A percentile compares a stretch with the other conserved stretches of the same genome.
phyloP scores from a whole-genome alignment of 768 basidiomycete species.

The Lactarius hatsudake region DNA sequence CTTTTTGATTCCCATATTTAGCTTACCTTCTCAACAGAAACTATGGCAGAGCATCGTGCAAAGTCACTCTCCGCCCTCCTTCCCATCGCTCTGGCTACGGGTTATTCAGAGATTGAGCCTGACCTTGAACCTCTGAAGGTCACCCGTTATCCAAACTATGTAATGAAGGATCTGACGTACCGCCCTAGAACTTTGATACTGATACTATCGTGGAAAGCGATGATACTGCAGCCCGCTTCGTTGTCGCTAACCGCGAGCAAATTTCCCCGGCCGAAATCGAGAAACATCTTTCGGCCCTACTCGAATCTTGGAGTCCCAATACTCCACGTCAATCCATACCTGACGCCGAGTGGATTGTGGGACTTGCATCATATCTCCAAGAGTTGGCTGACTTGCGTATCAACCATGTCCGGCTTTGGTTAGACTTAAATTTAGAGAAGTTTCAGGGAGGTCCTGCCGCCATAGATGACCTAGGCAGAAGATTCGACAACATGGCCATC shows the following conservation, averaged over 20 bases:
- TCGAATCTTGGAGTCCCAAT: slow-evolving; percentile 33
- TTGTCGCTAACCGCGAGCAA: slow-evolving; percentile 30
- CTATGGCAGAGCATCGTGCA: slow-evolving; percentile 46
- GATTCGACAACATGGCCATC: slow-evolving; percentile 42
- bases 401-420: slow-evolving; percentile 49
- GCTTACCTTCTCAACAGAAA: slow-evolving; percentile 36
- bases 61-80: slow-evolving; percentile 39
- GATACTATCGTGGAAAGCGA: slow-evolving; percentile 38
- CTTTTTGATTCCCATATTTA: background rate
- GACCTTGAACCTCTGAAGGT: slow-evolving; percentile 52
- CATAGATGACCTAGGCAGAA: slow-evolving; percentile 44
- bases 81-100: slow-evolving; percentile 46
- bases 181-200: slow-evolving; percentile 50
- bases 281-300: slow-evolving; percentile 28
- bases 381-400: slow-evolving; percentile 42
- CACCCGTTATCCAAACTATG: background rate
- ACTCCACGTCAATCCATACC: slow-evolving; percentile 34
- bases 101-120: slow-evolving; percentile 44
- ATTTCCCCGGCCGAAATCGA: slow-evolving; percentile 30
- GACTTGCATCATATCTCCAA: slow-evolving; percentile 41
- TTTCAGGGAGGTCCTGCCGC: slow-evolving; percentile 45
- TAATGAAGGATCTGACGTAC: background rate
- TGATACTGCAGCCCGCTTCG: slow-evolving; percentile 39
- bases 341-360: slow-evolving; percentile 43
- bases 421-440: slow-evolving; percentile 45